phyloP scores from a whole-genome alignment of 108 stramenopile species.

The Skeletonema marinoi region DNA sequence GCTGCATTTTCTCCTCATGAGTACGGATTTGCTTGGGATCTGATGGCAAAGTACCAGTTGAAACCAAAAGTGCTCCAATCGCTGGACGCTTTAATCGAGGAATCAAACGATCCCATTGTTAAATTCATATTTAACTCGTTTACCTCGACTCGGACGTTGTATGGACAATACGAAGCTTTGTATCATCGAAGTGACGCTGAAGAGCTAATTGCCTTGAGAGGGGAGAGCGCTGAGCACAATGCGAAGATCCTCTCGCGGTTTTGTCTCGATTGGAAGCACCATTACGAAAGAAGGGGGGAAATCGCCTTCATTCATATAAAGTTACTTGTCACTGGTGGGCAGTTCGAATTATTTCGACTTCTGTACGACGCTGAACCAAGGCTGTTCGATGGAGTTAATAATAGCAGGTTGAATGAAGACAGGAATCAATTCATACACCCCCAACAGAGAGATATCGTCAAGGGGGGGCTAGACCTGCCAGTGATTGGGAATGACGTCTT shows the following conservation, averaged over 20 bases:
- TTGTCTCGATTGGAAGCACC: background rate
- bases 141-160: background rate
- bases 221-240: background rate
- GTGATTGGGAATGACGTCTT: background rate
- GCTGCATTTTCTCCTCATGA: constrained; percentile 1
- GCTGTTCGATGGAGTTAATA: background rate
- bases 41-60: too few relatives aligned
- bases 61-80: background rate
- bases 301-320: too few relatives aligned
- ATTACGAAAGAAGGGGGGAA: background rate
- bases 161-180: background rate
- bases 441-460: too few relatives aligned
- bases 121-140: background rate
- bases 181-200: too few relatives aligned
- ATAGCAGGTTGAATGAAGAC: background rate
- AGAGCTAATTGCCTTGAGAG: background rate
- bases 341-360: background rate
- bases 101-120: background rate
- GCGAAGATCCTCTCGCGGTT: background rate
- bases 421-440: background rate
- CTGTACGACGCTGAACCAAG: background rate
- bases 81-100: background rate
- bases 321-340: background rate
- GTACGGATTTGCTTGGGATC: background rate
- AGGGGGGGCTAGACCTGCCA: too few relatives aligned